These are phyloP conservation scores for Decorospora gaudefroyi DNA, from an alignment of 2,329 filamentous ascomycete genomes.

Conservation along the genomic window DNA sequence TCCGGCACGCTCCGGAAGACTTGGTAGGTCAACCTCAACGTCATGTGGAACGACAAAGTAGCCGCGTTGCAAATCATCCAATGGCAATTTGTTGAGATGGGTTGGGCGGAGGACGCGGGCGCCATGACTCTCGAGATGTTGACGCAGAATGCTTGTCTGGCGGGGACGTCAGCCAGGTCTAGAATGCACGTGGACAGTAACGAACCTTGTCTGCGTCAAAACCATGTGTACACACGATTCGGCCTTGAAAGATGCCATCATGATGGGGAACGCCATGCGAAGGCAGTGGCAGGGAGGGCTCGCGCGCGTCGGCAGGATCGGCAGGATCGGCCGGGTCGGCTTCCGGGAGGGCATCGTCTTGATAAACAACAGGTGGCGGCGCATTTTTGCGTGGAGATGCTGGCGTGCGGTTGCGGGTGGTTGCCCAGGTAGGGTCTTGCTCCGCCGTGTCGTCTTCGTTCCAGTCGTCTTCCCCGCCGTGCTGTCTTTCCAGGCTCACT, in stretches of 20 bases:
- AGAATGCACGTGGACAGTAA: slow-evolving; percentile 3
- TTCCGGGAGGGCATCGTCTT: slow-evolving; percentile 15
- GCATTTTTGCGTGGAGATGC: slow-evolving; percentile 7
- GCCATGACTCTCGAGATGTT: slow-evolving; percentile 43
- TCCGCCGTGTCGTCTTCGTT: slow-evolving; percentile 35
- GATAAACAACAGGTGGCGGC: slow-evolving; percentile 2
- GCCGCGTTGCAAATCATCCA: slow-evolving; percentile 38
- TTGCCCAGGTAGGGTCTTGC: slow-evolving; percentile 22
- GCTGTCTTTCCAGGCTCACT: slow-evolving; percentile 32
- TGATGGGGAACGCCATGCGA: slow-evolving; percentile 47
- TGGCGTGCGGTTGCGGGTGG: slow-evolving; percentile 18
- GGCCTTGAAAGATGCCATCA: slow-evolving; percentile 51
- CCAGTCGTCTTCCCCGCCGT: slow-evolving; percentile 42
- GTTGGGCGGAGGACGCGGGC: slow-evolving; percentile 36
- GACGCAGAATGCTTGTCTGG: slow-evolving; percentile 42
- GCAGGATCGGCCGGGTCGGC: slow-evolving; percentile 26
- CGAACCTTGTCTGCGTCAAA: slow-evolving; percentile 52
- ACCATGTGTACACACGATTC: slow-evolving; percentile 50
- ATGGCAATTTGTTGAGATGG: slow-evolving; percentile 31
- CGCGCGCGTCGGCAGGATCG: slow-evolving; percentile 21
- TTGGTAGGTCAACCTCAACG: slow-evolving; percentile 41
- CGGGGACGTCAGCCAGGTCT: slow-evolving; percentile 26
- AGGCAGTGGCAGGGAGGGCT: slow-evolving; percentile 5
- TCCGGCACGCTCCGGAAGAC: slow-evolving; percentile 45
- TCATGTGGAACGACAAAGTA: slow-evolving; percentile 55